These are phyloP conservation scores for Diplotaxis tenuifolia DNA, from an alignment of 345 rosid species.

Conservation along the genomic window DNA sequence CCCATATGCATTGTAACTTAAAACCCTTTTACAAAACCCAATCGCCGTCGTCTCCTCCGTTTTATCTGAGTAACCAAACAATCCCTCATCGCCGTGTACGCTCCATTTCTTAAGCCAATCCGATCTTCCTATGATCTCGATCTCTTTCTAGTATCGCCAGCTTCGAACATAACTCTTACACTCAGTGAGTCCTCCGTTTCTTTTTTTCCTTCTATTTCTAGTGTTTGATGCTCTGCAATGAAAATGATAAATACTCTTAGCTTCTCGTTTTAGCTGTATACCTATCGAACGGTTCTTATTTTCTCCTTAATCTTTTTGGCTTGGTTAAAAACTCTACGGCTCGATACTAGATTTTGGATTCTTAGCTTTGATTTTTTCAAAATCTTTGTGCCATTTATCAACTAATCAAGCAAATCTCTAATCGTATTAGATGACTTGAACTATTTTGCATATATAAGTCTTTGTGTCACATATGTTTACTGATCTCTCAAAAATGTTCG, in stretches of 20 bases:
- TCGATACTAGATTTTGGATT: background rate
- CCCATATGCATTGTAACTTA: background rate
- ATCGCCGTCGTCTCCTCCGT: background rate
- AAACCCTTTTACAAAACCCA: too few relatives aligned
- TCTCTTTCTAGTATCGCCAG: background rate
- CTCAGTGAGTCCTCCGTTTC: background rate
- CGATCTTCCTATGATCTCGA: background rate
- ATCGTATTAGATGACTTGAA: too few relatives aligned
- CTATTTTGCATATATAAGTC: too few relatives aligned
- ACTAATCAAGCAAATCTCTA: background rate
- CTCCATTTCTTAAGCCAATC: background rate
- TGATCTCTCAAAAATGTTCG: background rate
- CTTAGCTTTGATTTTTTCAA: background rate
- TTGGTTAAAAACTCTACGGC: background rate
- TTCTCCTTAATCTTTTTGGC: background rate
- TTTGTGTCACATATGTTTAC: background rate
- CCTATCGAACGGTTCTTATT: background rate
- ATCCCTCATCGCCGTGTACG: conserved; percentile 4
- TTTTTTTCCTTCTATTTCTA: background rate
- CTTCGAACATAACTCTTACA: background rate
- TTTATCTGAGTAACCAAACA: background rate
- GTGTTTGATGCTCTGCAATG: background rate
- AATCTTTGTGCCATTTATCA: background rate
- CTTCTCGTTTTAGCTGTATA: background rate
- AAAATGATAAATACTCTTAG: background rate